Percentiles rank a stretch among this genome's conserved stretches.
Conservation (phyloP, 1,139 yeast genomes). For the Scheffersomyces titani region DNA sequence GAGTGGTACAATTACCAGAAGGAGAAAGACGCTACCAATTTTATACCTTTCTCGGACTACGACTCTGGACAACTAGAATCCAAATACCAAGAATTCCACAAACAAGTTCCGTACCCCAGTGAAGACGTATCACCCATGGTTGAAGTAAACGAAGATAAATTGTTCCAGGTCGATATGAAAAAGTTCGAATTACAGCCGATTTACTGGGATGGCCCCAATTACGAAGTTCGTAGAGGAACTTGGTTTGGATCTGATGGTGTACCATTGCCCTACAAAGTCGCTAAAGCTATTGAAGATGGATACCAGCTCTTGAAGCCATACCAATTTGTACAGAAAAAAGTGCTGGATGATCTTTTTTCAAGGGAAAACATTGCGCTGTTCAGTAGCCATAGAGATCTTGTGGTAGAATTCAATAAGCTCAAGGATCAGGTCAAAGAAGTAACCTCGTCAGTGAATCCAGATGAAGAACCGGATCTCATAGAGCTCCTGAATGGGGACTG, state of each 20-base stretch:
- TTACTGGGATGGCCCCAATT: slow-evolving; percentile 89
- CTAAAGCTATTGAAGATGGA: slow-evolving; percentile 62
- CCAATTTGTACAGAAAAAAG: slow-evolving; percentile 17
- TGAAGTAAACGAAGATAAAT: slow-evolving; percentile 77
- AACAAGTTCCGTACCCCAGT: not conserved
- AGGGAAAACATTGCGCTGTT: slow-evolving; percentile 23
- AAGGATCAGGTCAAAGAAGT: slow-evolving; percentile 5
- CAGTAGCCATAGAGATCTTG: slow-evolving; percentile 13
- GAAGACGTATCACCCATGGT: slow-evolving; percentile 18
- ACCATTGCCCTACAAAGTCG: slow-evolving; percentile 56
- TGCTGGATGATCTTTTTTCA: slow-evolving; percentile 5
- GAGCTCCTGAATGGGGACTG: slow-evolving; percentile 31
- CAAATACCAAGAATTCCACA: slow-evolving; percentile 30
- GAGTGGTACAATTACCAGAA: slow-evolving; percentile 52
- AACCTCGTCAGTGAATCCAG: slow-evolving; percentile 13
- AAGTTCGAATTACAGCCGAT: slow-evolving; percentile 62
- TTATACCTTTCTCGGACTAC: slow-evolving; percentile 63
- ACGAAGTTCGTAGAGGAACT: slow-evolving; percentile 79
- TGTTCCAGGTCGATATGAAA: slow-evolving; percentile 69
- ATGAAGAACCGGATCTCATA: slow-evolving; percentile 31
- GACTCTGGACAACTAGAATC: slow-evolving; percentile 67
- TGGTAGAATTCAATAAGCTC: slow-evolving; percentile 4
- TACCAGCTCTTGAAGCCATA: slow-evolving; percentile 41
- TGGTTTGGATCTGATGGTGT: slow-evolving; percentile 72
- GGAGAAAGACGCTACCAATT: slow-evolving; percentile 55